Percentiles rank a stretch among this genome's conserved stretches.
These are phyloP conservation scores for Aspergillaceae sp. DNA, from an alignment of 2,329 filamentous ascomycete species.

Conservation along the genomic window DNA sequence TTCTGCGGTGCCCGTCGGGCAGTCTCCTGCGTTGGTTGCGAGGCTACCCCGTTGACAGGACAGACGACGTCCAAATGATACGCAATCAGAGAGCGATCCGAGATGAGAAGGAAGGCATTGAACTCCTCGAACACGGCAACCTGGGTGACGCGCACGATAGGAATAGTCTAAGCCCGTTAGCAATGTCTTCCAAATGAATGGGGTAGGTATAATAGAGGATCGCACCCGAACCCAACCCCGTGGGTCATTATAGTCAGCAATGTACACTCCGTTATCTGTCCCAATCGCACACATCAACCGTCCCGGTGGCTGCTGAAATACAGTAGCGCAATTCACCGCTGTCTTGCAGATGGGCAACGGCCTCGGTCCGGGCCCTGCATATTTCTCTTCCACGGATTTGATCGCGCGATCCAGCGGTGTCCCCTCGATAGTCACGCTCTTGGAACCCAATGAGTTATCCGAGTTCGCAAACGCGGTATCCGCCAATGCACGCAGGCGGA, in stretches of 20 bases:
- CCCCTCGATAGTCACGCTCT: constrained; percentile 71
- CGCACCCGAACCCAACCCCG: constrained; percentile 82
- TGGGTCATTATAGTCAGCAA: constrained; percentile 80
- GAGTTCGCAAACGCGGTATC: constrained; percentile 66
- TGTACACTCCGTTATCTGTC: constrained; percentile 88
- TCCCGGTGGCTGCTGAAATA: constrained; percentile 71
- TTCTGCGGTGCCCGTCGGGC: constrained; percentile 82
- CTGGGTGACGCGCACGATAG: constrained; percentile 71
- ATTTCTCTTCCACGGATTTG: constrained; percentile 72
- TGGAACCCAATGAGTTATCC: constrained; percentile 46
- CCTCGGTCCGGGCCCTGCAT: constrained; percentile 53
- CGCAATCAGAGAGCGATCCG: constrained; percentile 83
- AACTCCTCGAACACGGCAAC: constrained; percentile 94
- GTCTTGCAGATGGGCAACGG: constrained; percentile 74
- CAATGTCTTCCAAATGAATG: constrained; percentile 13
- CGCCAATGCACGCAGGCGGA: constrained; percentile 81
- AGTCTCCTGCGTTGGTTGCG: constrained; percentile 58
- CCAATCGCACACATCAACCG: constrained; percentile 87
- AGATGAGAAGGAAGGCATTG: constrained; percentile 80
- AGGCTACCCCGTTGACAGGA: constrained; percentile 39
- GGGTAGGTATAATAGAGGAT: constrained; percentile 8
- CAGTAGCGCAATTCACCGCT: constrained; percentile 83
- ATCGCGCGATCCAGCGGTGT: constrained; percentile 90
- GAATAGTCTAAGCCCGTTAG: constrained; percentile 56
- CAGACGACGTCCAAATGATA: constrained; percentile 85